Percentiles rank a stretch among this genome's conserved stretches.
Evolutionary conservation across 306 rosid genomes (phyloP).

Genomic region (Corylus heterophylla): DNA sequence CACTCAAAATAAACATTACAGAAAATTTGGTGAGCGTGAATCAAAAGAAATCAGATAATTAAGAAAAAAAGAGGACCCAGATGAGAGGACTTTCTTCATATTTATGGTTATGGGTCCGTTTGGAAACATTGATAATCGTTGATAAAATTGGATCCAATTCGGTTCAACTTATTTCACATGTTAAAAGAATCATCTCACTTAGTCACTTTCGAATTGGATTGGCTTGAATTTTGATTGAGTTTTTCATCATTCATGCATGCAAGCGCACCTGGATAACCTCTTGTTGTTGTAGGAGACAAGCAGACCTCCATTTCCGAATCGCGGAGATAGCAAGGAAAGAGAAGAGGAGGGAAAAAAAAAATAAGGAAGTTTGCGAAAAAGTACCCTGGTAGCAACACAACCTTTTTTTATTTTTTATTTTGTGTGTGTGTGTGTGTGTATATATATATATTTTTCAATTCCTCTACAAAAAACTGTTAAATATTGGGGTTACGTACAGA

Average conservation of each 20-base stretch:
- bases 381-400: no score
- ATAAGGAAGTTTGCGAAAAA: background rate
- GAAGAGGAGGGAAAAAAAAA: background rate
- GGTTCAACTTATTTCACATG: background rate
- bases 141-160: background rate
- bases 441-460: no score
- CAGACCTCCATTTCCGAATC: slow-evolving; percentile 55
- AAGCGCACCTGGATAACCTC: slow-evolving; percentile 14
- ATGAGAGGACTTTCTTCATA: background rate
- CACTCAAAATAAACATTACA: slow-evolving; percentile 1
- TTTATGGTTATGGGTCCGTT: no score
- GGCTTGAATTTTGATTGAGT: background rate
- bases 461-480: no score
- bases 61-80: background rate
- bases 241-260: slow-evolving; percentile 25
- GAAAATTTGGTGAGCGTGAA: background rate
- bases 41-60: background rate
- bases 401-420: no score
- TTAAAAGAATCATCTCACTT: background rate
- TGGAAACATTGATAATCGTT: background rate
- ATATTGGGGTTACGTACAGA: no score
- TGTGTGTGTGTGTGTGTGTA: no score
- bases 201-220: background rate
- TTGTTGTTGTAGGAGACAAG: slow-evolving; percentile 46
- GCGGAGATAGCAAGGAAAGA: background rate